Evolutionary conservation across 768 basidiomycete genomes (phyloP).

Genomic region (Myochromella boudieri): DNA sequence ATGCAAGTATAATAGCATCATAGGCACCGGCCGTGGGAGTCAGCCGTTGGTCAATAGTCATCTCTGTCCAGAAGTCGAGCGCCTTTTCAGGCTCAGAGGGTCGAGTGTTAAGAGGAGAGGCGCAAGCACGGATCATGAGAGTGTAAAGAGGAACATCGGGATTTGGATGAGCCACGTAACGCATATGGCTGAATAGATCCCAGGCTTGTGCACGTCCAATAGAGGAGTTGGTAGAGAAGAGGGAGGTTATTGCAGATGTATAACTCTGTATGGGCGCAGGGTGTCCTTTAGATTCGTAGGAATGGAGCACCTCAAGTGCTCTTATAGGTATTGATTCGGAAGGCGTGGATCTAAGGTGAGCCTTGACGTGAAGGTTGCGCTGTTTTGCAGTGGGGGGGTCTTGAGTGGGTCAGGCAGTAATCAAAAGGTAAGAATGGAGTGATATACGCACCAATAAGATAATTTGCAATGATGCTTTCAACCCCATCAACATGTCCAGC

Average conservation of each 20-base stretch:
- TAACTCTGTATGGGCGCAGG: conserved; percentile 78
- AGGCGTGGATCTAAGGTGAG: conserved; percentile 54
- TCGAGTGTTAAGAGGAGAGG: conserved; percentile 43
- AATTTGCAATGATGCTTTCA: conserved; percentile 44
- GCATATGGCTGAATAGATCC: conserved; percentile 96
- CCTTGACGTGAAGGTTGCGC: conserved; percentile 71
- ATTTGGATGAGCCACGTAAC: conserved; percentile 86
- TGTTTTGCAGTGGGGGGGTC: conserved; percentile 51
- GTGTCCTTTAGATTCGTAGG: conserved; percentile 62
- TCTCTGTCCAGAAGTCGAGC: conserved; percentile 90
- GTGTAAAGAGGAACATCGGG: conserved; percentile 76
- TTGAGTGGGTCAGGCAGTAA: conserved; percentile 14
- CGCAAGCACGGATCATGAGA: conserved; percentile 87
- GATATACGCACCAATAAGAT: conserved; percentile 39
- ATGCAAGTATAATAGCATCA: conserved; percentile 80
- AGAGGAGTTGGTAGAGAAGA: conserved; percentile 49
- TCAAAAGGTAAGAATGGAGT: background rate
- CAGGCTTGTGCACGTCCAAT: conserved; percentile 77
- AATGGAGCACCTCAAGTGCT: conserved; percentile 68
- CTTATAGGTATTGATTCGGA: conserved; percentile 50
- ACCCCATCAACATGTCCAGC: conserved; percentile 43
- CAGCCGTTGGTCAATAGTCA: conserved; percentile 72
- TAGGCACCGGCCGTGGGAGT: conserved; percentile 70
- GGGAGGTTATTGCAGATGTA: conserved; percentile 60
- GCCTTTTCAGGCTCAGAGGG: conserved; percentile 87